Percentiles rank a stretch among this genome's conserved stretches.
Conservation (phyloP, 2,329 filamentous ascomycete species). For the Aspergillus pseudoglaucus region DNA sequence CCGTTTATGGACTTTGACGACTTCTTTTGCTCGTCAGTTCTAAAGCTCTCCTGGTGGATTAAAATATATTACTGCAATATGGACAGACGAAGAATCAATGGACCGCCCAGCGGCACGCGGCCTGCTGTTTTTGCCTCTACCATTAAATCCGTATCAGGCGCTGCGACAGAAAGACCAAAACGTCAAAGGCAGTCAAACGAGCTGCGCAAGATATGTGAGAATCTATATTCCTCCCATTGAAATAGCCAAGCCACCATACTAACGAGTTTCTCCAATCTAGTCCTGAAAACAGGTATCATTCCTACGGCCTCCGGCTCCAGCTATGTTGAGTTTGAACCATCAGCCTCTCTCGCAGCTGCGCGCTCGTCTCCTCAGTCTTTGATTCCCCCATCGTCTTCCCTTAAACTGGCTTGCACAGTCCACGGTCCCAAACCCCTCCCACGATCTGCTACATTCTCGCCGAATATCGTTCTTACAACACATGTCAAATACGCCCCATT, state of each 20-base stretch:
- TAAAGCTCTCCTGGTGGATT: constrained; percentile 6
- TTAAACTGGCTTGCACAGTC: constrained; percentile 89
- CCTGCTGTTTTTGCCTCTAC: constrained; percentile 61
- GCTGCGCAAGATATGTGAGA: constrained; percentile 80
- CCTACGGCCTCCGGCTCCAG: constrained; percentile 91
- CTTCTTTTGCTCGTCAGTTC: constrained; percentile 2
- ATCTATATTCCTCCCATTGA: not conserved
- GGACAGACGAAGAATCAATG: constrained; percentile 86
- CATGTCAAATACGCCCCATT: constrained; percentile 97
- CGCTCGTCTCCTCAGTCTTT: constrained; percentile 40
- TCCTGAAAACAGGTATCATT: constrained; percentile 83
- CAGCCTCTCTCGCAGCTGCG: constrained; percentile 38
- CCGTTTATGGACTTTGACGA: constrained; percentile 21
- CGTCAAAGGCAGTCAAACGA: constrained; percentile 60
- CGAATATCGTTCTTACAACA: constrained; percentile 83
- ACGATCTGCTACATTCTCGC: constrained; percentile 82
- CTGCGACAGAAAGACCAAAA: constrained; percentile 43
- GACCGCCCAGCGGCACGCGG: constrained; percentile 68
- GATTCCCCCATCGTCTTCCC: constrained; percentile 54
- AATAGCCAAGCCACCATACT: not conserved
- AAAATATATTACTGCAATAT: constrained; percentile 49
- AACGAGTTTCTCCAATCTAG: constrained; percentile 38
- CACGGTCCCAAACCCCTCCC: constrained; percentile 89
- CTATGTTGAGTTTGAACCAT: constrained; percentile 51
- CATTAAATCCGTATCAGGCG: constrained; percentile 41